Evolutionary conservation across 129 eudicot species (phyloP), one percentile per base, ranked within the genome.

Genomic region (Erigeron canadensis): DNA sequence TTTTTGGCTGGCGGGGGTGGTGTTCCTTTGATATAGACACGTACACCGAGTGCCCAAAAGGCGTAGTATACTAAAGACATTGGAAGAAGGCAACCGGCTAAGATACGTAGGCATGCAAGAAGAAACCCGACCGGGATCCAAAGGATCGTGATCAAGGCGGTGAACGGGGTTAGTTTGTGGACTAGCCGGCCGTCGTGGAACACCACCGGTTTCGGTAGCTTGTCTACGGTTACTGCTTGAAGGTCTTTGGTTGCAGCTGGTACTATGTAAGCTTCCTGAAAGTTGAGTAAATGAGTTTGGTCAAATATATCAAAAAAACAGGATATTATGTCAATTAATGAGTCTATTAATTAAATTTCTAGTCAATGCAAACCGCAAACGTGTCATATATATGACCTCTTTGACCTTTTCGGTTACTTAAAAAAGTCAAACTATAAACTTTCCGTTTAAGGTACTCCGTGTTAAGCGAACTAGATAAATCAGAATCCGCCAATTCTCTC

Each of bases 131-230:
- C 78, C 0, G 95, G 95, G 28, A 83, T 80, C 95, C 95, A 88
- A 5, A 88, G 65, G 47, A 88, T 73, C 77, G 43, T 85, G 57
- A 85, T 79, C 11, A 88, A 83, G 11, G 95, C 90, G 17, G 69
- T 74, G 22, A 88, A 10, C n/a, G 90, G 95, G 23, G 74, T 85
- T 41, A 69, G 88, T 45, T 88, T 88, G 4, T 85, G 87, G 8
- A 88, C 95, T 12, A 88, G 71, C 40, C 95, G 81, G 45, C 95
- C 95, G 43, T 85, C 90, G 70, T 88, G 95, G 65, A 88, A 88
- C 2, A 88, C 80, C 15, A 88, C 81, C 21, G 95, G 95, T 75
- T 88, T 88, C 5, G 85, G 86, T 7, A 88, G 39, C 74, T 88
- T 81, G 79, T 88, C 89, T 15, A 48, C 84, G 48, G 79, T 74